These are phyloP conservation scores for Perkinsus chesapeaki DNA, from an alignment of 169 alveolate species.

Conservation along the genomic window DNA sequence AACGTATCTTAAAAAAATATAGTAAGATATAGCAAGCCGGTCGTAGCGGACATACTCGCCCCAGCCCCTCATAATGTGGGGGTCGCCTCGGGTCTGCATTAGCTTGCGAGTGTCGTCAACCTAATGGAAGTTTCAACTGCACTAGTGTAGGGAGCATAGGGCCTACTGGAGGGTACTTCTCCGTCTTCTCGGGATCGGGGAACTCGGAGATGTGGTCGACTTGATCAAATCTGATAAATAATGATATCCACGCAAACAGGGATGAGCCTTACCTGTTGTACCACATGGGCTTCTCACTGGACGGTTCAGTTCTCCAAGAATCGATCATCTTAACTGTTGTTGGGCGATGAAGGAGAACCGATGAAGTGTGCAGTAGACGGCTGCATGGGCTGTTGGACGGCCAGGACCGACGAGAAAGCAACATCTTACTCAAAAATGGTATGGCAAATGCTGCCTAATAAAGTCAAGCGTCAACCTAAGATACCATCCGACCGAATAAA, in stretches of 20 bases:
- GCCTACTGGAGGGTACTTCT: neutral
- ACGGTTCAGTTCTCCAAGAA: neutral
- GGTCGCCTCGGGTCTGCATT: neutral
- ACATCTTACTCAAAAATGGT: neutral
- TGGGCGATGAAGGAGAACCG: neutral
- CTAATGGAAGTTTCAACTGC: neutral
- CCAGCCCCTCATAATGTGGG: neutral
- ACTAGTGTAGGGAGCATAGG: neutral
- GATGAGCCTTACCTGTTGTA: neutral
- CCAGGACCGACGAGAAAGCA: neutral
- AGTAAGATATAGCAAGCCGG: slow-evolving; percentile 61
- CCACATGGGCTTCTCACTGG: neutral
- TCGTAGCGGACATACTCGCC: slow-evolving; percentile 33
- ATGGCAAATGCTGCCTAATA: neutral
- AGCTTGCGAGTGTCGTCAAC: neutral
- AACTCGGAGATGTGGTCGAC: neutral
- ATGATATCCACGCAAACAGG: neutral
- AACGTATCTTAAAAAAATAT: slow-evolving; percentile 47
- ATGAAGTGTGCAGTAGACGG: neutral
- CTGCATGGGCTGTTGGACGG: neutral
- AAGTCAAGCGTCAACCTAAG: too few relatives aligned
- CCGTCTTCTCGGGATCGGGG: neutral
- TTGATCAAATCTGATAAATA: neutral
- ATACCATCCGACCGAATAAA: too few relatives aligned
- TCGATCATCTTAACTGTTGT: neutral